These are phyloP conservation scores for Pseudogymnoascus sp. DNA, from an alignment of 2,329 filamentous ascomycete species.

Conservation along the genomic window DNA sequence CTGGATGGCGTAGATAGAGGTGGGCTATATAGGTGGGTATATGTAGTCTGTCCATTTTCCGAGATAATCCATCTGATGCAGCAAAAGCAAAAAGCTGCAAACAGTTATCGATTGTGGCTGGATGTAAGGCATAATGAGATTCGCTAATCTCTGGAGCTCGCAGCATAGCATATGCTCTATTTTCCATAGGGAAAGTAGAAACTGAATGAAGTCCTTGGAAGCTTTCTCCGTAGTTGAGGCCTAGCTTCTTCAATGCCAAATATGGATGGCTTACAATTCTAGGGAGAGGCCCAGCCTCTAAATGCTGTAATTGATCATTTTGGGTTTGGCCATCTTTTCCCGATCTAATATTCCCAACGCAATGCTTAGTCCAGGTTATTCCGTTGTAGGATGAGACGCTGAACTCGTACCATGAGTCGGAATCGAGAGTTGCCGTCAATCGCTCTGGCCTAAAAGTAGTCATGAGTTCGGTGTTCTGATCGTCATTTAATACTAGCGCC, in stretches of 20 bases:
- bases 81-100: slow-evolving; percentile 16
- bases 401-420: slow-evolving; percentile 25
- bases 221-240: slow-evolving; percentile 21
- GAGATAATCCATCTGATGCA: slow-evolving; percentile 11
- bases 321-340: background rate
- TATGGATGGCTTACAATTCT: slow-evolving; percentile 15
- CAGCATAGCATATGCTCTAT: background rate
- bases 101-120: slow-evolving; percentile 14
- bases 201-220: slow-evolving; percentile 19
- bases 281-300: background rate
- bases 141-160: background rate
- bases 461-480: slow-evolving; percentile 21
- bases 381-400: slow-evolving; percentile 23
- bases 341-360: slow-evolving; percentile 19
- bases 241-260: slow-evolving; percentile 18
- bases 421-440: slow-evolving; percentile 20
- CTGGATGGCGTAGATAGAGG: slow-evolving; percentile 2
- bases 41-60: slow-evolving; percentile 12
- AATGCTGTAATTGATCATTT: background rate
- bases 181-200: slow-evolving; percentile 9
- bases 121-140: slow-evolving; percentile 14
- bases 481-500: slow-evolving; percentile 21
- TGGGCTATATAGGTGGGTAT: slow-evolving; percentile 17
- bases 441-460: slow-evolving; percentile 19
- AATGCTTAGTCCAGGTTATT: slow-evolving; percentile 25